These are phyloP conservation scores for Zymoseptoria brevis DNA, from an alignment of 2,329 filamentous ascomycete species.

Conservation along the genomic window DNA sequence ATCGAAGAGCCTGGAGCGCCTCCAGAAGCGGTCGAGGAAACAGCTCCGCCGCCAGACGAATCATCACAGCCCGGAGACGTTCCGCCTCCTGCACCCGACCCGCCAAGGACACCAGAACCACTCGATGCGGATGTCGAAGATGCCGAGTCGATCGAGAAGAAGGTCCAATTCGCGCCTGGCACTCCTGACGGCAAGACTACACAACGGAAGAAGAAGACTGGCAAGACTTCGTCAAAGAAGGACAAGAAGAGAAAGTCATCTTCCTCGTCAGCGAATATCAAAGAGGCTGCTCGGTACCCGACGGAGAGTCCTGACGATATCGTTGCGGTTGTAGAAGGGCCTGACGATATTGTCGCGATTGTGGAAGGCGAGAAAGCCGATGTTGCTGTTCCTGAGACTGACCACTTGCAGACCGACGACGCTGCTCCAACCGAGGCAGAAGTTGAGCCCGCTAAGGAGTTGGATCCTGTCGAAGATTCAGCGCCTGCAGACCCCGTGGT, in stretches of 20 bases:
- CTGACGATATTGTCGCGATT: slow-evolving; percentile 4
- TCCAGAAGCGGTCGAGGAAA: not conserved
- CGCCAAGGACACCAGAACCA: not conserved
- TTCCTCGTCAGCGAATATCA: slow-evolving; percentile 1
- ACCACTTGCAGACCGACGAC: not conserved
- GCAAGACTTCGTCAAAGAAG: slow-evolving; percentile 13
- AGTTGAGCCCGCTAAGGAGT: not conserved
- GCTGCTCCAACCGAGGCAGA: not conserved
- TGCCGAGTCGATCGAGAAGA: slow-evolving; percentile 14
- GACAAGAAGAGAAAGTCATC: slow-evolving; percentile 18
- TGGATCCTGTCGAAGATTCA: not conserved
- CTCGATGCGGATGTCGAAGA: slow-evolving; percentile 10
- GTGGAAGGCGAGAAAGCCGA: slow-evolving; percentile 2
- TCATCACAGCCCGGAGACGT: not conserved
- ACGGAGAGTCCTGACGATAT: slow-evolving; percentile 17
- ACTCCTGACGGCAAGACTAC: slow-evolving; percentile 23
- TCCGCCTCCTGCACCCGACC: slow-evolving; percentile 4
- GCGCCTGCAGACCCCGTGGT: not conserved
- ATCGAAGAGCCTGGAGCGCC: not conserved
- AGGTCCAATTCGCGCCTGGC: slow-evolving; percentile 23
- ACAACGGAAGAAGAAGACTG: slow-evolving; percentile 20
- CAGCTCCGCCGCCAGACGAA: not conserved
- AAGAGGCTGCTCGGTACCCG: not conserved
- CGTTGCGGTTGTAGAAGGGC: slow-evolving; percentile 17
- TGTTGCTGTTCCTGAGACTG: not conserved